A percentile compares a stretch with the other conserved stretches of the same genome.
phyloP scores from a whole-genome alignment of 805 yeast genomes.

The Yamadazyma takamatsuzukensis region DNA sequence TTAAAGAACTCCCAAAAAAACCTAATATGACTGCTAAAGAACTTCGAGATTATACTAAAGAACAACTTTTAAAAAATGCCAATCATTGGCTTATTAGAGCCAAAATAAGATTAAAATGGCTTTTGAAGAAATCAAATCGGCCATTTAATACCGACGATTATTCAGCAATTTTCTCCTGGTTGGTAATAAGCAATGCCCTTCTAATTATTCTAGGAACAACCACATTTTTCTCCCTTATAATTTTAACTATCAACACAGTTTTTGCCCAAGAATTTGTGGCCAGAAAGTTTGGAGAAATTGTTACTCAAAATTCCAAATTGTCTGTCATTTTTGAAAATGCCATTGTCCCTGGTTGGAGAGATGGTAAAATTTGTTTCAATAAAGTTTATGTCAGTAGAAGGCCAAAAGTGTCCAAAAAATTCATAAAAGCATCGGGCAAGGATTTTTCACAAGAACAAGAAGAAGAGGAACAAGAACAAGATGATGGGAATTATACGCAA shows the following conservation, averaged over 20 bases:
- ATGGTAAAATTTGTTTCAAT: constrained; percentile 77
- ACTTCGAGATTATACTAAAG: constrained; percentile 5
- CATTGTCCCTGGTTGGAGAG: constrained; percentile 90
- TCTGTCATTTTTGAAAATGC: constrained; percentile 90
- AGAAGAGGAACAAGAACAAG: constrained; percentile 41
- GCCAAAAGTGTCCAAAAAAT: constrained; percentile 56
- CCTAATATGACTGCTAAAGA: too few species aligned
- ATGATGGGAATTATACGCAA: constrained; percentile 95
- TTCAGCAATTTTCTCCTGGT: constrained; percentile 88
- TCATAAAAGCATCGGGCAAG: constrained; percentile 56
- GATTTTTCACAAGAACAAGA: too few species aligned
- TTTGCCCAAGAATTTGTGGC: constrained; percentile 90
- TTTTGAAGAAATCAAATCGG: constrained; percentile 66
- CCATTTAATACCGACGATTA: constrained; percentile 93
- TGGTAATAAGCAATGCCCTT: constrained; percentile 80
- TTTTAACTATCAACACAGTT: constrained; percentile 76
- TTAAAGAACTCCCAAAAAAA: neutral
- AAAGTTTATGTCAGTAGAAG: constrained; percentile 84
- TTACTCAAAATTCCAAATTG: constrained; percentile 78
- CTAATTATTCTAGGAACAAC: constrained; percentile 86
- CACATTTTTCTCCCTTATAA: constrained; percentile 77
- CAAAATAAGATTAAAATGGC: constrained; percentile 57
- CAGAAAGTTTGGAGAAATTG: constrained; percentile 69
- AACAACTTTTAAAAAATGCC: constrained; percentile 11
- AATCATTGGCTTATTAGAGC: constrained; percentile 21